Conservation (phyloP, 2,329 filamentous ascomycete species). For the Exophiala spinifera region DNA sequence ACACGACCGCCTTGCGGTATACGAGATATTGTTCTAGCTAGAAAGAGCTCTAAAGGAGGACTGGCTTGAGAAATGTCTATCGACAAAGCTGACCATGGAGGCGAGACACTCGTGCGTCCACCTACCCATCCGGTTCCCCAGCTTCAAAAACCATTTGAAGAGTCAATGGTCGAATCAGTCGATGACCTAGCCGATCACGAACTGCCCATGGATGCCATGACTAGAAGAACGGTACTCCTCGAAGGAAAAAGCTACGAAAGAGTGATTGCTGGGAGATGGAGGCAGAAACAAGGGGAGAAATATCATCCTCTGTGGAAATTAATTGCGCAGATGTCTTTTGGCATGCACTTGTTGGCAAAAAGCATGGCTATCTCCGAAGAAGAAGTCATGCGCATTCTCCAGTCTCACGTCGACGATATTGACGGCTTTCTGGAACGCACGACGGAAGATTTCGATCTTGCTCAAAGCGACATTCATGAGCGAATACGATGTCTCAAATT, state of each 20-base stretch:
- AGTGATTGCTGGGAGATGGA: constrained; percentile 72
- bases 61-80: constrained; percentile 13
- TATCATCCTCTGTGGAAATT: constrained; percentile 89
- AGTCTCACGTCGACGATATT: constrained; percentile 89
- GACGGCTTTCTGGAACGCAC: constrained; percentile 86
- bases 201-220: constrained; percentile 39
- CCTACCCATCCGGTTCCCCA: constrained; percentile 42
- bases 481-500: constrained; percentile 76
- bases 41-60: not conserved
- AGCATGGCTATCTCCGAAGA: constrained; percentile 83
- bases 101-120: constrained; percentile 21
- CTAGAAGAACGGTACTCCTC: constrained; percentile 64
- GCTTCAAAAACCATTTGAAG: constrained; percentile 45
- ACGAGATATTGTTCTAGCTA: not conserved
- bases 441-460: constrained; percentile 77
- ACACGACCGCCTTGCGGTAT: not conserved
- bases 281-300: constrained; percentile 68
- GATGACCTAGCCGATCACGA: constrained; percentile 31
- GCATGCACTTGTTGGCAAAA: constrained; percentile 81
- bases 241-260: constrained; percentile 66
- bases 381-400: constrained; percentile 83
- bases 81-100: constrained; percentile 14
- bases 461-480: constrained; percentile 73
- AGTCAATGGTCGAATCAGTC: constrained; percentile 42
- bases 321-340: constrained; percentile 88